Evolutionary conservation across 345 rosid species (phyloP).

Genomic region (Limnanthes douglasii): DNA sequence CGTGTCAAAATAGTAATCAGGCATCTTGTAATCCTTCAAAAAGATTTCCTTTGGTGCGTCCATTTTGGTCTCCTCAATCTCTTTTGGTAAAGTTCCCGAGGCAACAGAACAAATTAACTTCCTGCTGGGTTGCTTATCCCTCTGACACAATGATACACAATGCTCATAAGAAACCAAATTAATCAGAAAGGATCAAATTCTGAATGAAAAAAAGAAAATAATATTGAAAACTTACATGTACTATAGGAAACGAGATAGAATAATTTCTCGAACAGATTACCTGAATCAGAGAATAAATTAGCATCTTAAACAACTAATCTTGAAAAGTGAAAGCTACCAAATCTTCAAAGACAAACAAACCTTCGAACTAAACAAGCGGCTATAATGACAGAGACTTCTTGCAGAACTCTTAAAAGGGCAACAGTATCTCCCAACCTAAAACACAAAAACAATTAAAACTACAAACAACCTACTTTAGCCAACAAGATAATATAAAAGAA

Average conservation of each 20-base stretch:
- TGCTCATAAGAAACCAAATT: conserved; percentile 5
- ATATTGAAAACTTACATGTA: conserved; percentile 27
- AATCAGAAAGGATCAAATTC: conserved; percentile 4
- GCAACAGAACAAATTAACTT: conserved; percentile 71
- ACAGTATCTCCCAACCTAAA: conserved; percentile 19
- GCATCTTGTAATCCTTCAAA: conserved; percentile 83
- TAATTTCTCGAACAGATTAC: conserved; percentile 22
- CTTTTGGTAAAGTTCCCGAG: conserved; percentile 41
- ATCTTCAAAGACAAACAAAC: conserved; percentile 24
- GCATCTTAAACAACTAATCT: background rate
- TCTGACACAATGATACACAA: conserved; percentile 25
- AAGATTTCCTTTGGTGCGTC: conserved; percentile 78
- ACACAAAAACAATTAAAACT: too few species aligned
- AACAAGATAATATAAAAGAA: too few species aligned
- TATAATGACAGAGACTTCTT: conserved; percentile 22
- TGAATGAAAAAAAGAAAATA: background rate
- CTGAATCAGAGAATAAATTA: conserved; percentile 15
- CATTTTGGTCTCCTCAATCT: conserved; percentile 60
- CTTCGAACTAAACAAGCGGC: conserved; percentile 32
- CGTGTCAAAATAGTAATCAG: conserved; percentile 82
- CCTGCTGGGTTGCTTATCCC: conserved; percentile 26
- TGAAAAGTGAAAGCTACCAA: background rate
- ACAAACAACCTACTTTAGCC: too few species aligned
- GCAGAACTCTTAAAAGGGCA: conserved; percentile 18
- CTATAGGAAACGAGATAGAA: conserved; percentile 18